Percentiles rank a stretch among this genome's conserved stretches.
phyloP scores from a whole-genome alignment of 2,329 filamentous ascomycete genomes.

The Xylaria hypoxylon region DNA sequence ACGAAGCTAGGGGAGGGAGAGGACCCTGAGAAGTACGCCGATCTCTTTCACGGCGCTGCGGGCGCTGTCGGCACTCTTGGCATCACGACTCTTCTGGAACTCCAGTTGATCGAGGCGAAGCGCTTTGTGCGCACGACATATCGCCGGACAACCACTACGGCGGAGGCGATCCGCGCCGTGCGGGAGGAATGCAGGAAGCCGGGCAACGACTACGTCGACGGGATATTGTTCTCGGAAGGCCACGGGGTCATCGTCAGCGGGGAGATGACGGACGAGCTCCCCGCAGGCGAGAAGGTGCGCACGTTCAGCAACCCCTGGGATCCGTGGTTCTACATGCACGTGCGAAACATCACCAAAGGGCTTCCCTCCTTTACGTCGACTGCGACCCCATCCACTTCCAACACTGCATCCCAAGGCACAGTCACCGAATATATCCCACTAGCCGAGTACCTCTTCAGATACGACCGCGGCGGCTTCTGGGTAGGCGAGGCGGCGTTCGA shows the following conservation, averaged over 20 bases:
- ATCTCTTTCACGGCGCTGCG: conserved; percentile 74
- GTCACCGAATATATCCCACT: conserved; percentile 71
- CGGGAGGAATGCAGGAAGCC: conserved; percentile 58
- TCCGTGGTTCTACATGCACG: conserved; percentile 83
- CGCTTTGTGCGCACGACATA: conserved; percentile 73
- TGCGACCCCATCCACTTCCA: conserved; percentile 38
- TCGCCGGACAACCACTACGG: conserved; percentile 62
- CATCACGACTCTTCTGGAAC: conserved; percentile 73
- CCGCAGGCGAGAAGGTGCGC: conserved; percentile 43
- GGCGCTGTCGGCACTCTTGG: conserved; percentile 77
- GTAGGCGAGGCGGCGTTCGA: conserved; percentile 73
- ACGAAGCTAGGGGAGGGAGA: conserved; percentile 34
- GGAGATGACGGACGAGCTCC: conserved; percentile 66
- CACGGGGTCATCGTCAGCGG: conserved; percentile 77
- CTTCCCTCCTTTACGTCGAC: conserved; percentile 45
- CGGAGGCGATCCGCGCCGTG: conserved; percentile 62
- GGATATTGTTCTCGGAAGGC: conserved; percentile 72
- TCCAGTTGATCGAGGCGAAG: conserved; percentile 70
- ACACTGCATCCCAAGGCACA: conserved; percentile 22
- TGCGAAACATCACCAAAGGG: conserved; percentile 58
- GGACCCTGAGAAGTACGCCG: conserved; percentile 50
- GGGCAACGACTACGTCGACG: conserved; percentile 77
- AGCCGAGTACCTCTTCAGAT: conserved; percentile 80
- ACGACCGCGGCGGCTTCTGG: conserved; percentile 82
- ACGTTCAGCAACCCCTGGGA: conserved; percentile 68